Conservation (phyloP, 768 basidiomycete species). For the Tulasnella sp. region DNA sequence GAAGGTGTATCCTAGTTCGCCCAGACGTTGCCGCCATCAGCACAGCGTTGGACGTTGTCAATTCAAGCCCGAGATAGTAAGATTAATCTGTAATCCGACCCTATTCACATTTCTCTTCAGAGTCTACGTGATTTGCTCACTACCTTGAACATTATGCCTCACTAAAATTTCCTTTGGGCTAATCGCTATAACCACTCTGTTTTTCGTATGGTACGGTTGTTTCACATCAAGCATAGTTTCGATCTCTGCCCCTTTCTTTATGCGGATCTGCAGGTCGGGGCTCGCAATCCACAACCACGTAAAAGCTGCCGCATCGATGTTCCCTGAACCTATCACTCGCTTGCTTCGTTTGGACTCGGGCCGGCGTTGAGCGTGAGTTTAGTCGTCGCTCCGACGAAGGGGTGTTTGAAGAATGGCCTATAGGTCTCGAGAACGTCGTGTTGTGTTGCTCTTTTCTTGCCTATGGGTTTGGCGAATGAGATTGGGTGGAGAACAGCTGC, state of each 20-base stretch:
- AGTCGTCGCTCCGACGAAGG: conserved; percentile 33
- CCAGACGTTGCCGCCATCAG: no score
- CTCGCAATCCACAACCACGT: background rate
- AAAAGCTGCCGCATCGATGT: background rate
- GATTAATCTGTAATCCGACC: no score
- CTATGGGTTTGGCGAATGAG: background rate
- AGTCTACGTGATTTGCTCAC: no score
- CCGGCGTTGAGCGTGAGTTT: background rate
- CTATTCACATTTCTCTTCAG: no score
- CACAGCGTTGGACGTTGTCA: no score
- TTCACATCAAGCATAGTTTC: background rate
- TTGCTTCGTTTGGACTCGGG: background rate
- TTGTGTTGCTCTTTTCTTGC: background rate
- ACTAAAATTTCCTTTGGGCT: background rate
- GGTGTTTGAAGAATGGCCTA: conserved; percentile 36
- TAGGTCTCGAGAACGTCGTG: conserved; percentile 13
- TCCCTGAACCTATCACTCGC: background rate
- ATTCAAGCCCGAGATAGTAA: no score
- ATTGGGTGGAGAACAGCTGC: background rate
- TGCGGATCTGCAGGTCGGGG: background rate
- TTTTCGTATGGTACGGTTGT: background rate
- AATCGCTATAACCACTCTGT: conserved; percentile 1
- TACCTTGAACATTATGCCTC: background rate
- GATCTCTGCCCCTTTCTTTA: background rate
- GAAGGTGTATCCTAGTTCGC: no score